phyloP scores from a whole-genome alignment of 768 basidiomycete genomes.

The Scleroderma bovista region DNA sequence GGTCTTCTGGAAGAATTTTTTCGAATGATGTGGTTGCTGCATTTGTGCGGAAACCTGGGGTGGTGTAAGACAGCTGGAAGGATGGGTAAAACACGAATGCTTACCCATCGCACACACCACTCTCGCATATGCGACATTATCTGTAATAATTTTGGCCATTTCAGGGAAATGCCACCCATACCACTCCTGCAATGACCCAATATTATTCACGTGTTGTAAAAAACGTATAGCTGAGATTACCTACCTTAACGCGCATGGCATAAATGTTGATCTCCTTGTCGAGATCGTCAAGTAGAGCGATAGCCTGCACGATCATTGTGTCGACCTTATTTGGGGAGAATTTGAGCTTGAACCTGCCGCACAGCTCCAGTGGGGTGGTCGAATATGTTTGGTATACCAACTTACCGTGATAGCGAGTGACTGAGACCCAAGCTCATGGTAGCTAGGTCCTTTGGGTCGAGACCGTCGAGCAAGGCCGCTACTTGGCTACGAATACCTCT shows the following conservation, averaged over 20 bases:
- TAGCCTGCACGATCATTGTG: constrained; percentile 99
- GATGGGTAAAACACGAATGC: constrained; percentile 10
- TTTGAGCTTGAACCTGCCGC: constrained; percentile 89
- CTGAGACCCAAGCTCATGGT: constrained; percentile 98
- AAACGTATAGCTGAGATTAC: constrained; percentile 10
- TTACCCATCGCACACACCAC: constrained; percentile 86
- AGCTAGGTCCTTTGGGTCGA: constrained; percentile 89
- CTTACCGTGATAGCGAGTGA: constrained; percentile 90
- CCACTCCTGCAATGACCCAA: constrained; percentile 72
- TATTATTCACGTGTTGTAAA: background rate
- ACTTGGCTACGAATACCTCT: constrained; percentile 93
- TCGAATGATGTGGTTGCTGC: constrained; percentile 83
- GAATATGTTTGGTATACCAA: background rate
- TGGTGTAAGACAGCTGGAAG: background rate
- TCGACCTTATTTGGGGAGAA: constrained; percentile 99
- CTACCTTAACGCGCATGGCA: constrained; percentile 95
- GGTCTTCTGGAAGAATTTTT: constrained; percentile 90
- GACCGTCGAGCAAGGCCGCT: constrained; percentile 77
- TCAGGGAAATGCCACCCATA: constrained; percentile 99
- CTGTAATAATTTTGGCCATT: constrained; percentile 96
- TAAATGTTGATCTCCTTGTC: constrained; percentile 99
- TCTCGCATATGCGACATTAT: constrained; percentile 97
- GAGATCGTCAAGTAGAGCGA: constrained; percentile 93
- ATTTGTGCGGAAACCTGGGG: constrained; percentile 88
- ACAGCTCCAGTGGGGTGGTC: constrained; percentile 1